Base-by-base conservation (phyloP, 345 rosid genomes). In the Camelina laxa region DNA sequence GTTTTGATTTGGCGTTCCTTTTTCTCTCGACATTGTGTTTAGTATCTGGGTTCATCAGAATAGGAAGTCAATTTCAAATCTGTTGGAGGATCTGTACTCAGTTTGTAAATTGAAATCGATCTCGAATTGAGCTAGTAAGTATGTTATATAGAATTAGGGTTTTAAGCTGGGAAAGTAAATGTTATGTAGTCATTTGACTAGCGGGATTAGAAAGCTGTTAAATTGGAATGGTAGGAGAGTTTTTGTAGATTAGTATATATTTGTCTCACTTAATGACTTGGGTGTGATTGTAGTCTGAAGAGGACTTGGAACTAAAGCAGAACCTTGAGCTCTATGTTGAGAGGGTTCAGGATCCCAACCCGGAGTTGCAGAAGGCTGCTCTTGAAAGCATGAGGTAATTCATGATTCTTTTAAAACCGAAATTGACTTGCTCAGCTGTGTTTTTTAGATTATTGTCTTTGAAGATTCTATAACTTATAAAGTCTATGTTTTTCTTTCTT, bases 311-410 rank as follows among this genome's bases (percentile, higher is more conserved):
- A 16, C 78, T 95, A 75, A 92, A 92, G 86, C 93, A 89, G 79
- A 97, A 92, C 60, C 75, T 95, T 72, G 99, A 95, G 86, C 70
- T 95, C 64, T 92, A 90, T 65, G 97, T 92, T 12, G 98, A 95
- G 70, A 86, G 98, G 73, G 91, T 90, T 79, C 96, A 90, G 82
- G 99, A 92, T 80, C 75, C 94, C 49, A 90, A 92, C 74, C 91
- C 96, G 1, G 91, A 84, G 9, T 74, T 90, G 77, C 98, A 95
- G 87, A 92, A 86, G 82, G 84, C 79, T 60, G 98, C 99, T 13
- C 87, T 95, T 47, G 96, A 95, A 83, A 90, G 92, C 82, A 88
- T 95, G 97, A 95, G 98, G 99, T 95, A 74, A 53, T 60, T 59
- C 9, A 24, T 64, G 14, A 55, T 15, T 59, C n/a, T 45, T 4